Conservation (phyloP, 2,329 filamentous ascomycete species). For the Colletotrichum nymphaeae region DNA sequence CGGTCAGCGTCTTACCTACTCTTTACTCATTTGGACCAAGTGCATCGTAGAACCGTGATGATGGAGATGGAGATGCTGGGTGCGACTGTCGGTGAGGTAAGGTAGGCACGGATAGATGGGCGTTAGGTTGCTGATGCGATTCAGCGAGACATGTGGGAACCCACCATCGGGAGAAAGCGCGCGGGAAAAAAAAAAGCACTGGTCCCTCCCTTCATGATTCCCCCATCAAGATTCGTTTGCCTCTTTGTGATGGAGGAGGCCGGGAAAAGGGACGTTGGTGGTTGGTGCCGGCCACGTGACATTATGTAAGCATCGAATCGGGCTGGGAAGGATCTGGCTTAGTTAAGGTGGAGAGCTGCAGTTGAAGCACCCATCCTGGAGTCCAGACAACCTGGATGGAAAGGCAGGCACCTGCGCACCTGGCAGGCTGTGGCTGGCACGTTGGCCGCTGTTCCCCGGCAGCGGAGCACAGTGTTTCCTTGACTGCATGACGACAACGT, state of each 20-base stretch:
- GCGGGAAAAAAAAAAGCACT: constrained; percentile 20
- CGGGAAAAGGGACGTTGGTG: constrained; percentile 28
- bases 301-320: constrained; percentile 20
- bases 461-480: neutral
- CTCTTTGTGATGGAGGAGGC: constrained; percentile 32
- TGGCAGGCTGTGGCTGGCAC: too few species aligned
- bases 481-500: constrained; percentile 22
- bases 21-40: neutral
- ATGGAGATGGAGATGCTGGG: neutral
- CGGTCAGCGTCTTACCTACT: neutral
- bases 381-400: neutral
- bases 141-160: constrained; percentile 23
- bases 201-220: constrained; percentile 27
- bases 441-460: neutral
- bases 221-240: constrained; percentile 27
- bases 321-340: neutral
- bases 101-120: neutral
- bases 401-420: neutral
- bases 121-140: constrained; percentile 8
- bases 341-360: neutral
- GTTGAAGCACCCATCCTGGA: too few species aligned
- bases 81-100: neutral
- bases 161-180: constrained; percentile 12
- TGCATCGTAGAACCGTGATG: constrained; percentile 9
- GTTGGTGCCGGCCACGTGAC: constrained; percentile 18